Evolutionary conservation across 352 stramenopile species (phyloP), one percentile per base, ranked within the genome.

Genomic region (Blastocystis sp.): DNA sequence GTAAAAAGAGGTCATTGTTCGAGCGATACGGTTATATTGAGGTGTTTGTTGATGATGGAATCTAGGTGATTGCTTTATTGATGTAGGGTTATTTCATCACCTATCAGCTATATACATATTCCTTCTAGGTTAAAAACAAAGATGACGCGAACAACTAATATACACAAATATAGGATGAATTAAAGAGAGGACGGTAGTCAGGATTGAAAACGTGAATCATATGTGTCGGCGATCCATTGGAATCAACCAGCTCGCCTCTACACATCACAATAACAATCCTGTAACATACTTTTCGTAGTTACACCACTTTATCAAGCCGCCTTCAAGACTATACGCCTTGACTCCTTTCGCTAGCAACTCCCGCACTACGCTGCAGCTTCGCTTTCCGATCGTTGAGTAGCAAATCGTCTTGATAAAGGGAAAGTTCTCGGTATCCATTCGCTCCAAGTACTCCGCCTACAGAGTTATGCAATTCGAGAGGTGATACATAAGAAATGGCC

Each of bases 351-450:
- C 46, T 29, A 76, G 34, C 27, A 76, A 36, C 48, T 76, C 64
- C 34, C 42, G 24, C 14, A 76, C 64, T 34, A 76, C 40, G 29
- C 32, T 8, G 64, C 64, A 76, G 34, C 64, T 76, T 18, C 64
- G 42, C 16, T 56, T 29, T n/a, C 64, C 64, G 1, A 76, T 76
- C 27, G 64, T 76, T 16, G 64, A 76, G 34, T 76, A 76, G 27
- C 42, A 76, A 59, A 76, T 54, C n/a, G 64, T 76, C 32, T 76
- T 76, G 8, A 76, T n/a, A 56, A 76, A 76, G 7, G 64, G 64
- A 51, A 76, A 76, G 38, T 76, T 76, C 64, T 76, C 64, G 29
- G 51, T 76, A 57, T 76, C 64, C 21, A 76, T 29, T 34, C 64
- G 24, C 21, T 57, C 64, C 36, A 76, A 24, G 27, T 76, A 76